A percentile compares a stretch with the other conserved stretches of the same genome.
These are phyloP conservation scores for Phaseolus lunatus DNA, from an alignment of 306 rosid genomes.

Conservation along the genomic window DNA sequence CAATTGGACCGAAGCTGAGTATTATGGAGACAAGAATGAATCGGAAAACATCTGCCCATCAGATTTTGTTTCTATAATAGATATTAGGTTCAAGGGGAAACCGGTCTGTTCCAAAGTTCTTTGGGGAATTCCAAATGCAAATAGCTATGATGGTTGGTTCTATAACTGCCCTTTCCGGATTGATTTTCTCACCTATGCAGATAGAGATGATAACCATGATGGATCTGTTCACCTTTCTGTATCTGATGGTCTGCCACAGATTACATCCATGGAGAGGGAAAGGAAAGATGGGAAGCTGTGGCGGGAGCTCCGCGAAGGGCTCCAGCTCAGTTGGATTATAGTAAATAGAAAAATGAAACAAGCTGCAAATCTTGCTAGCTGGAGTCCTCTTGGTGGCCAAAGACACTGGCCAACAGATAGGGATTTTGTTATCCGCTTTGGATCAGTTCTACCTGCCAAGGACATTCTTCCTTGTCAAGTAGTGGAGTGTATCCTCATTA, in stretches of 20 bases:
- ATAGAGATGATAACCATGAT: constrained; percentile 58
- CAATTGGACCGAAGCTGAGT: constrained; percentile 82
- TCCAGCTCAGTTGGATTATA: constrained; percentile 76
- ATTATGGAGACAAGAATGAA: constrained; percentile 67
- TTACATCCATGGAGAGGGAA: constrained; percentile 71
- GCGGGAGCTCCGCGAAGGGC: constrained; percentile 73
- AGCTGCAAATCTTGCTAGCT: constrained; percentile 85
- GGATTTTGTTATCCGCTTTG: constrained; percentile 77
- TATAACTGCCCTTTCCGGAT: constrained; percentile 80
- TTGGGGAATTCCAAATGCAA: constrained; percentile 83
- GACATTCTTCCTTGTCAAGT: constrained; percentile 77
- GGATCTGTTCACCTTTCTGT: constrained; percentile 67
- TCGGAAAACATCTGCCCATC: constrained; percentile 62
- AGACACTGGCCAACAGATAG: constrained; percentile 88
- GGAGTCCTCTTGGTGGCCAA: constrained; percentile 82
- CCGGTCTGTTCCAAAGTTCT: constrained; percentile 75
- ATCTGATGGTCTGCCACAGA: constrained; percentile 70
- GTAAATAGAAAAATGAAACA: constrained; percentile 71
- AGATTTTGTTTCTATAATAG: constrained; percentile 78
- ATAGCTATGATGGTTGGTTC: constrained; percentile 71
- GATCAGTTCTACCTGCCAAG: constrained; percentile 76
- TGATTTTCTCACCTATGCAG: constrained; percentile 70
- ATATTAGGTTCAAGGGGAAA: constrained; percentile 71
- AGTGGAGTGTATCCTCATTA: constrained; percentile 72
- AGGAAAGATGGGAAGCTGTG: constrained; percentile 80